phyloP scores from a whole-genome alignment of 2,329 filamentous ascomycete species.

The Fusarium bulbicola region DNA sequence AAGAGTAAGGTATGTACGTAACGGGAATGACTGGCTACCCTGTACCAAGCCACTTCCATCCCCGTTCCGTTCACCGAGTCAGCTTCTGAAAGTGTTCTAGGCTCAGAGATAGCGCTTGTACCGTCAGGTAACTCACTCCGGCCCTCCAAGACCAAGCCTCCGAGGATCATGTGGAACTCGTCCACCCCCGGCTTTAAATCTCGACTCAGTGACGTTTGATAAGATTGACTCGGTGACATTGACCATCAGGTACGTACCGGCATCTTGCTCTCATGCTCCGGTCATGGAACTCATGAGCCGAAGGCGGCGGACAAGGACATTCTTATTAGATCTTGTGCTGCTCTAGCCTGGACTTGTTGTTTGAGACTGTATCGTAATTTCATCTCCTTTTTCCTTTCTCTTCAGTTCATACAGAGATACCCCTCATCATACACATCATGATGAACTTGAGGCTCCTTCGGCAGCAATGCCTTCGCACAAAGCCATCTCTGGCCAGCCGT shows the following conservation, averaged over 20 bases:
- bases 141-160: slow-evolving; percentile 9
- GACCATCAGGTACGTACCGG: slow-evolving; percentile 13
- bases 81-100: slow-evolving; percentile 13
- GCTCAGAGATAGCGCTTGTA: slow-evolving; percentile 11
- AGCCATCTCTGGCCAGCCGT: slow-evolving; percentile 35
- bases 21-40: slow-evolving; percentile 14
- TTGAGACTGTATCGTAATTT: background rate
- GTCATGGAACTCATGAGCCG: slow-evolving; percentile 34
- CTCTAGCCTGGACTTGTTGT: slow-evolving; percentile 10
- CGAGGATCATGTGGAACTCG: slow-evolving; percentile 15
- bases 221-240: slow-evolving; percentile 34
- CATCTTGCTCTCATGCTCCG: slow-evolving; percentile 15
- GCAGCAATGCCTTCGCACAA: slow-evolving; percentile 37
- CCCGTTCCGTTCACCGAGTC: slow-evolving; percentile 1
- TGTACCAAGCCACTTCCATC: slow-evolving; percentile 6
- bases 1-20: background rate
- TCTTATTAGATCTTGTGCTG: slow-evolving; percentile 32
- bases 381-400: background rate
- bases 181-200: slow-evolving; percentile 6
- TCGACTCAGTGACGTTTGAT: slow-evolving; percentile 35
- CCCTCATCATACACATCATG: slow-evolving; percentile 28
- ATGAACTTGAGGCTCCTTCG: slow-evolving; percentile 38
- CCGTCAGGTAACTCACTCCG: slow-evolving; percentile 23
- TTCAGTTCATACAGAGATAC: background rate
- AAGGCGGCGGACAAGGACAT: slow-evolving; percentile 12